Evolutionary conservation across 169 alveolate genomes (phyloP).

Genomic region (Plasmodium cynomolgi): DNA sequence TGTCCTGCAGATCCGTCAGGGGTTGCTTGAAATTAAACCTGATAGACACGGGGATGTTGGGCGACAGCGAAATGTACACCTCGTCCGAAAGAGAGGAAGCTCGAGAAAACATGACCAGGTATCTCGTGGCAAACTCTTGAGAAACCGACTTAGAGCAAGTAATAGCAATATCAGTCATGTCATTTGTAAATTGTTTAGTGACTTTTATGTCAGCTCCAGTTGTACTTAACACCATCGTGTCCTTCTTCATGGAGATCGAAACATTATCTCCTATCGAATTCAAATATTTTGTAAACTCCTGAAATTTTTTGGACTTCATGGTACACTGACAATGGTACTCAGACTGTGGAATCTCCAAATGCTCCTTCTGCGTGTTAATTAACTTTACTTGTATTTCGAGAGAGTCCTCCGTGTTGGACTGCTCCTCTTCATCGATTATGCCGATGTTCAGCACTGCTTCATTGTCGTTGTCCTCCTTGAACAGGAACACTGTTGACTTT

Average conservation of each 20-base stretch:
- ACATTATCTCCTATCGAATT: constrained; percentile 89
- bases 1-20: constrained; percentile 38
- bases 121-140: constrained; percentile 88
- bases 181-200: constrained; percentile 85
- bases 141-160: constrained; percentile 85
- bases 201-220: constrained; percentile 89
- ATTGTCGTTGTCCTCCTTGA: constrained; percentile 80
- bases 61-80: constrained; percentile 88
- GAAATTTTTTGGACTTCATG: constrained; percentile 87
- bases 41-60: constrained; percentile 86
- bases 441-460: constrained; percentile 78
- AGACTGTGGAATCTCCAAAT: constrained; percentile 87
- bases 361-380: constrained; percentile 88
- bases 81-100: constrained; percentile 88
- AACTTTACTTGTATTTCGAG: constrained; percentile 85
- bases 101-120: constrained; percentile 86
- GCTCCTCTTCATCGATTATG: constrained; percentile 68
- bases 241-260: constrained; percentile 86
- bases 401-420: constrained; percentile 79
- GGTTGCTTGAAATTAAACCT: constrained; percentile 79
- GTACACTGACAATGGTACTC: constrained; percentile 87
- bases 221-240: constrained; percentile 84
- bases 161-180: constrained; percentile 83
- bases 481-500: constrained; percentile 80
- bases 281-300: constrained; percentile 87